phyloP scores from a whole-genome alignment of 225 moss, liverwort and hornwort genomes.

The Physcomitrium patens region DNA sequence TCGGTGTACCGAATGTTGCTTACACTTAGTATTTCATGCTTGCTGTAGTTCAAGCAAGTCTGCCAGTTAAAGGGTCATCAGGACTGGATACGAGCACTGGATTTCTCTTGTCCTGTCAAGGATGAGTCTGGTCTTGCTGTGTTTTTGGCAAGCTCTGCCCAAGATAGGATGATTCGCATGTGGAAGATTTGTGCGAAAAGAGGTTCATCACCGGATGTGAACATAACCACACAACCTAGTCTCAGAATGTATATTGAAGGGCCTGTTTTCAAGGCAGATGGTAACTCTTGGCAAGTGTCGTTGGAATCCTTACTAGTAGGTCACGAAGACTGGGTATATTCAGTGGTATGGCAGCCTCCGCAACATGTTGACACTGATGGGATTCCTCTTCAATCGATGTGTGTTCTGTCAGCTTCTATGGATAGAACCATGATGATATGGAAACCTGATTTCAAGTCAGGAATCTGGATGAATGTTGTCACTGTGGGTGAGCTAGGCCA shows the following conservation, averaged over 20 bases:
- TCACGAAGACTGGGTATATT: conserved; percentile 97
- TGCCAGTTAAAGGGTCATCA: conserved; percentile 94
- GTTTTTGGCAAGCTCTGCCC: conserved; percentile 85
- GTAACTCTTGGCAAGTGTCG: conserved; percentile 80
- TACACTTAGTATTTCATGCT: conserved; percentile 24
- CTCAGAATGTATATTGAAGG: conserved; percentile 92
- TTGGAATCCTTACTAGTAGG: conserved; percentile 87
- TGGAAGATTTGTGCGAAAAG: conserved; percentile 74
- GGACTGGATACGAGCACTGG: conserved; percentile 95
- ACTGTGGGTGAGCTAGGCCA: conserved; percentile 95
- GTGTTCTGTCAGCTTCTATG: conserved; percentile 95
- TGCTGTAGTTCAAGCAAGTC: conserved; percentile 66
- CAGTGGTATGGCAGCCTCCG: conserved; percentile 87
- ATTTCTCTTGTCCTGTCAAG: conserved; percentile 61
- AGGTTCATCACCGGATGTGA: conserved; percentile 19
- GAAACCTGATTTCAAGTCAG: conserved; percentile 77
- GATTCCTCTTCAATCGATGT: conserved; percentile 53
- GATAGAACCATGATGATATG: conserved; percentile 99
- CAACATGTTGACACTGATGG: conserved; percentile 31
- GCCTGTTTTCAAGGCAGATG: conserved; percentile 76
- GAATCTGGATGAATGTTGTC: conserved; percentile 95
- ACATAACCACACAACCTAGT: conserved; percentile 45
- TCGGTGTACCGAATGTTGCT: conserved; percentile 14
- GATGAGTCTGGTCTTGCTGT: conserved; percentile 48
- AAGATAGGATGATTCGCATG: conserved; percentile 85